phyloP scores from a whole-genome alignment of 805 yeast species.

The Candida chauliodis region DNA sequence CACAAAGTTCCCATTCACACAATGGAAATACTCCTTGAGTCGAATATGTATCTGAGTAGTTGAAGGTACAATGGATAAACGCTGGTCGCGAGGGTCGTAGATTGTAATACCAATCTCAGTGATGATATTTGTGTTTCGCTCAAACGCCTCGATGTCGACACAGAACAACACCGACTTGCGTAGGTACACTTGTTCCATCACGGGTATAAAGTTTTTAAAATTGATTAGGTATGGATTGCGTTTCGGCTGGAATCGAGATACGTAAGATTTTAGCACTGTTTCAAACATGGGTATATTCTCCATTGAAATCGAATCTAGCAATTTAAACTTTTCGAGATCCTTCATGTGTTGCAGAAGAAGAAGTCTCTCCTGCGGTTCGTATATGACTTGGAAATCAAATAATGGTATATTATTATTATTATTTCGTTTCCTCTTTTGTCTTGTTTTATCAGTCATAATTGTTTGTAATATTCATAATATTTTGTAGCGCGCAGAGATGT shows the following conservation, averaged over 20 bases:
- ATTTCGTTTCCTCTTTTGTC: too few relatives aligned
- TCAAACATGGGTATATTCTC: neutral
- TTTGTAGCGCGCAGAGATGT: too few relatives aligned
- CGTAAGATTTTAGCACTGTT: neutral
- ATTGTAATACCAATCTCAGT: conserved; percentile 60
- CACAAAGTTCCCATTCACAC: conserved; percentile 51
- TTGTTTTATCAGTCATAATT: too few relatives aligned
- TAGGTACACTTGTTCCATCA: conserved; percentile 14
- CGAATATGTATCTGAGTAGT: conserved; percentile 41
- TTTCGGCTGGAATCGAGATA: neutral
- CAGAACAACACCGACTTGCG: conserved; percentile 35
- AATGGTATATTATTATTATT: too few relatives aligned
- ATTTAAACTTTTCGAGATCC: neutral
- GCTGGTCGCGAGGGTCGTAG: conserved; percentile 51
- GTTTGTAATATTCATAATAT: too few relatives aligned
- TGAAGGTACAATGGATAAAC: conserved; percentile 33
- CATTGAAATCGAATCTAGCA: neutral
- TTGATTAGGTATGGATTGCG: neutral
- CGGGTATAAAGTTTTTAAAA: neutral
- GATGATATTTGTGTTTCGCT: conserved; percentile 34
- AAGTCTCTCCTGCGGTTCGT: too few relatives aligned
- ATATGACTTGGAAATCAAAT: too few relatives aligned
- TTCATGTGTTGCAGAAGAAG: too few relatives aligned
- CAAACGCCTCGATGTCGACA: conserved; percentile 59
- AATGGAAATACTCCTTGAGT: conserved; percentile 39